Evolutionary conservation across 2,329 filamentous ascomycete genomes (phyloP), one percentile per base, ranked within the genome.

Genomic region (Colletotrichum sp.): DNA sequence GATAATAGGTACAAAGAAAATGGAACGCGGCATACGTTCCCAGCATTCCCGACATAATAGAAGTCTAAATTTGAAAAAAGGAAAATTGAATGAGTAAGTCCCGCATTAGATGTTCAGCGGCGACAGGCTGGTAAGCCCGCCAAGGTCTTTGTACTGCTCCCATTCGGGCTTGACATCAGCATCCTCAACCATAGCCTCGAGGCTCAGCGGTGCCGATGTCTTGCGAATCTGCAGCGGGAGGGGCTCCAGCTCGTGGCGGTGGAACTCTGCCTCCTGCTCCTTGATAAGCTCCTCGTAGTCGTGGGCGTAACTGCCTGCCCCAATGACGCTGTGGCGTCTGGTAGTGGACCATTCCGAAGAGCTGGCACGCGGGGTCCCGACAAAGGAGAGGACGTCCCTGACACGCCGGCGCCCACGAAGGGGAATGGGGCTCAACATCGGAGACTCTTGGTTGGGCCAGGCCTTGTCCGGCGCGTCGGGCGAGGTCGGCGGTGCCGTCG

Each of bases 81-180:
- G 4, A 13, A 52, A 13, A 13, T 21, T 21, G n/a, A 52, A 13
- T 13, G 6, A 52, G 10, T 52, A 52, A 5, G 6, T 13, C n/a
- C 9, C 18, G 8, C 13, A 30, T 52, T 21, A 76, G 5, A 76
- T 68, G 8, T 76, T 68, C 57, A 76, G 10, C 12, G 76, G 70
- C 24, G 69, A 57, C 3, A 63, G 39, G 28, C 70, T 36, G 3
- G 84, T 89, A 63, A 89, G 78, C 0, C 88, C 88, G 39, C 88
- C 88, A 6, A 89, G 79, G 15, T 88, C 86, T 32, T 84, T 82
- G 76, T 87, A 89, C 79, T 88, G 86, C 77, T 87, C 87, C 87
- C 87, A 89, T 6, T 84, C 84, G 5, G 85, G 82, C 72, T 83
- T 79, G 34, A 79, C 79, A 24, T 80, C 78, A 36, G 79, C 79